Evolutionary conservation across 225 moss, liverwort and hornwort species (phyloP), one percentile per base, ranked within the genome.

Genomic region (Pseudisothecium myosuroides): DNA sequence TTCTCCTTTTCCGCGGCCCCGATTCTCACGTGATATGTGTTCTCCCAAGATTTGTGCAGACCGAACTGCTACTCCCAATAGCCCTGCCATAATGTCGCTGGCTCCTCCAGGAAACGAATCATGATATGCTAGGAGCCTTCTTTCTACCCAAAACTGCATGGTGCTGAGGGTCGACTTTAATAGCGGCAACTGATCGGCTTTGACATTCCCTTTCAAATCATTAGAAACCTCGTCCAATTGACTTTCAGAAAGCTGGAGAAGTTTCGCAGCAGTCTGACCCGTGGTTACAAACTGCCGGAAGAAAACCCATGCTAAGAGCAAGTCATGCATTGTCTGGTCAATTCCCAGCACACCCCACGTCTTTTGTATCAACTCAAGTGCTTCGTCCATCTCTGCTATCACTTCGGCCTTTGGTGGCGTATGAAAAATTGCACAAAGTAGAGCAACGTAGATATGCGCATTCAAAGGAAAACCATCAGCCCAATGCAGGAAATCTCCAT

Each of bases 401-500:
- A 97, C 90, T 47, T 92, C 90, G 56, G 87, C 92, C 76, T 93
- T 94, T 49, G 94, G 91, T 52, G 92, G 58, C 69, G 91, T 93
- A 88, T 92, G 92, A 87, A 97, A 96, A 90, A 93, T 93, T 56
- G 94, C 90, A 87, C 86, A 90, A 76, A 99, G 92, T 56, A 99
- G 93, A 78, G 96, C 92, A 80, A 93, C 82, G 69, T 99, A 99
- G 7, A 99, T 90, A 82, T 93, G 92, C 52, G 96, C 95, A 92
- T 99, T 99, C 86, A 99, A 91, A 81, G 99, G 99, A 85, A 92
- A 96, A 43, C 99, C 99, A 89, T 99, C 99, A 82, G 96, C 99
- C 99, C 99, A 99, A 85, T 99, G 99, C 85, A 97, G 86, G 66
- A 94, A 93, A 91, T 91, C 93, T 61, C 94, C 94, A 82, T 90